Percentiles rank a stretch among this genome's conserved stretches.
phyloP scores from a whole-genome alignment of 345 rosid species.

The Gossypium mustelinum region DNA sequence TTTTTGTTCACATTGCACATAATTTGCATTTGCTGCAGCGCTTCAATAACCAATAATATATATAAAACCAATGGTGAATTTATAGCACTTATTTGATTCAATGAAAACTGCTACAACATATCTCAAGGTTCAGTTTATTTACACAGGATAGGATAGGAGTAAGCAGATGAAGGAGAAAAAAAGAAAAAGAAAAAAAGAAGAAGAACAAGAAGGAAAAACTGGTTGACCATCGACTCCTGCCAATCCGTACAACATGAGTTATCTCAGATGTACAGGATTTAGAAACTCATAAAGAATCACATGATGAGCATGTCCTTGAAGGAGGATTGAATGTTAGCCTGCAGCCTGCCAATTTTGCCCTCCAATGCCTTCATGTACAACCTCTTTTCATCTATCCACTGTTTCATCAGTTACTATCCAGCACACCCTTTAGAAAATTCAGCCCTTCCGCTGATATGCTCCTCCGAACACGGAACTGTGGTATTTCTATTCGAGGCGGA shows the following conservation, averaged over 20 bases:
- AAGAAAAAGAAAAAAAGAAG: background rate
- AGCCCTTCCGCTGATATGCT: slow-evolving; percentile 91
- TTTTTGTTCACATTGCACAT: too few species aligned
- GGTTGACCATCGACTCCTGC: slow-evolving; percentile 23
- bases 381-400: background rate
- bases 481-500: slow-evolving; percentile 75
- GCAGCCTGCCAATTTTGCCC: slow-evolving; percentile 2
- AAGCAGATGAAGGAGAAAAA: slow-evolving; percentile 1
- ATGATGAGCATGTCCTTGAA: background rate
- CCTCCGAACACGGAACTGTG: slow-evolving; percentile 55
- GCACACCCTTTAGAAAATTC: slow-evolving; percentile 71
- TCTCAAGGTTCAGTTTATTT: slow-evolving; percentile 22
- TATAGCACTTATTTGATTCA: background rate
- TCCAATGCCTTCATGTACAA: slow-evolving; percentile 14
- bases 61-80: background rate
- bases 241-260: slow-evolving; percentile 28
- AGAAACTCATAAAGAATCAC: slow-evolving; percentile 28
- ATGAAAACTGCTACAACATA: slow-evolving; percentile 6
- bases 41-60: background rate
- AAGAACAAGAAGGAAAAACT: too few species aligned
- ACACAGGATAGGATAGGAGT: slow-evolving; percentile 12
- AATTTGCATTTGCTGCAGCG: too few species aligned
- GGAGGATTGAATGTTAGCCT: slow-evolving; percentile 9
- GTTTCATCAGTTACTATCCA: slow-evolving; percentile 59
- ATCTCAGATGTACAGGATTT: slow-evolving; percentile 28